Evolutionary conservation across 2,329 filamentous ascomycete genomes (phyloP), one percentile per base, ranked within the genome.

Genomic region (Trichoderma polysporum): DNA sequence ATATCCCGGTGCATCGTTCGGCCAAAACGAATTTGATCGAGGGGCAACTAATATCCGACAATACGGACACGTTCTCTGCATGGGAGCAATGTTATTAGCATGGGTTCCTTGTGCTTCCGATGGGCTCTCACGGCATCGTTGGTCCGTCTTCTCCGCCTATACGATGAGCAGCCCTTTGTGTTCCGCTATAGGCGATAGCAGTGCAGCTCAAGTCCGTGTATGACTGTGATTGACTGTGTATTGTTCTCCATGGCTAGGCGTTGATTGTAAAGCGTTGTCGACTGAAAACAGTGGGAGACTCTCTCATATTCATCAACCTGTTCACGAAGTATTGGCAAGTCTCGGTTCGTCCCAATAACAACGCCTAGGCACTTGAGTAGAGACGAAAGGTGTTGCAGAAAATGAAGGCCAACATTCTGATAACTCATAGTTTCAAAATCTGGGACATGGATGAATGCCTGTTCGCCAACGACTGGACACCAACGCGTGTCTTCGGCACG

Each of bases 1-100:
- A 61, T 45, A 54, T 67, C 45, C 59, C 41, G 50, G 66, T 35
- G 50, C 50, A 37, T 47, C 39, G 37, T 64, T 56, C 37, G 50
- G 61, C 29, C 49, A 27, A 41, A 45, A 54, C 52, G 27, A 3
- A 50, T 9, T 31, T 31, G 49, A 56, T 13, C 1, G 49, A 64
- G 37, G 37, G 37, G 6, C 19, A 50, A n/a, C 27, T 47, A 52
- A 33, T 35, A 47, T 47, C 60, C 60, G 50, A 52, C 6, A 17
- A 47, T n/a, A 22, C 27, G 50, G 39, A 5, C 27, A 15, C 25
- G n/a, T 6, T 33, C 9, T 27, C 22, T n/a, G 22, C 25, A 22
- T 50, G 25, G 27, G 45, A 25, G 33, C 31, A 22, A 13, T 54
- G 37, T 45, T 47, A 33, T 53, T 25, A 39, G 47, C 49, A 31